Evolutionary conservation across 177 flowering plant species (phyloP).

Genomic region (Vitis hybrid): DNA sequence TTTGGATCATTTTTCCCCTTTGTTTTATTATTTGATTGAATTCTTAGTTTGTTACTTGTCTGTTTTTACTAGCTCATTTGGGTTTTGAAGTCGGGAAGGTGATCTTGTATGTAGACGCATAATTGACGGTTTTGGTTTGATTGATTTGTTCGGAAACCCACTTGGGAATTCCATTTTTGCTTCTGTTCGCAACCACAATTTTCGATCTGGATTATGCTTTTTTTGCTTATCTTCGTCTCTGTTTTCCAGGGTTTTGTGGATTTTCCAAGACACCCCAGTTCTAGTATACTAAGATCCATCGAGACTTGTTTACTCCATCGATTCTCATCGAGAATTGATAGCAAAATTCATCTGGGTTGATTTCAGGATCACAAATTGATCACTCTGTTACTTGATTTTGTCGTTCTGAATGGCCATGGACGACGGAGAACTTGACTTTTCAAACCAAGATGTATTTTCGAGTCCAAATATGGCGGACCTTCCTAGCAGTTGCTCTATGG

Average conservation of each 20-base stretch:
- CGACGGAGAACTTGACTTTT: conserved; percentile 81
- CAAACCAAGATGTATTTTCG: conserved; percentile 65
- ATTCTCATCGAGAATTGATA: not conserved
- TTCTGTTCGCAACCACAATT: not conserved
- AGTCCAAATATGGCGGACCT: conserved; percentile 46
- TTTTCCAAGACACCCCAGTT: not conserved
- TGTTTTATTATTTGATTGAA: too few relatives aligned
- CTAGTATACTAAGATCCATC: not conserved
- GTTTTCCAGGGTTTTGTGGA: not conserved
- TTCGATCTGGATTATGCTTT: conserved; percentile 1
- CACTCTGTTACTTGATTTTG: not conserved
- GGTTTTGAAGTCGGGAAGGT: too few relatives aligned
- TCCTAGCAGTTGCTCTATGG: conserved; percentile 64
- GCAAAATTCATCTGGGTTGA: conserved; percentile 13
- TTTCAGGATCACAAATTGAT: conserved; percentile 1
- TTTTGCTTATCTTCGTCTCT: not conserved
- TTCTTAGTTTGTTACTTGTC: too few relatives aligned
- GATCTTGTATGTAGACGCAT: too few relatives aligned
- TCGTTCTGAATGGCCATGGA: conserved; percentile 30
- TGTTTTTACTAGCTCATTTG: too few relatives aligned
- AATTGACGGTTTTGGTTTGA: not conserved
- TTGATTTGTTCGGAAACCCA: not conserved
- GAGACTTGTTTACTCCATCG: too few relatives aligned
- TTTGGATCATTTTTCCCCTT: too few relatives aligned
- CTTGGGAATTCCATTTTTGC: not conserved